Evolutionary conservation across 441 rosid genomes (phyloP).

Genomic region (Pelargonium fulgidum): DNA sequence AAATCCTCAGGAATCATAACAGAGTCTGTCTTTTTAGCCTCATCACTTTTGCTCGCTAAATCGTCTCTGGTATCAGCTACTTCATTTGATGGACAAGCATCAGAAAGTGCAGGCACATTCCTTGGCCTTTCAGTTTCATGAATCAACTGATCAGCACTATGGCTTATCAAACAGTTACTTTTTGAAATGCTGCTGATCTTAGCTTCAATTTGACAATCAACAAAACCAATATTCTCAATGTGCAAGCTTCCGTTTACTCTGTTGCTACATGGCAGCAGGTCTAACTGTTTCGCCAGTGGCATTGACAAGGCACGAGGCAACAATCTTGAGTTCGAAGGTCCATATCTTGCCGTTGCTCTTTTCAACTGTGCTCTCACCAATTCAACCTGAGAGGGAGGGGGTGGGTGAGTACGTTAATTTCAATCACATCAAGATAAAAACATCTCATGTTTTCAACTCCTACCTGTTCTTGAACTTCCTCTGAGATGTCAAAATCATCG

Average conservation of each 20-base stretch:
- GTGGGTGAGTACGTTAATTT: neutral
- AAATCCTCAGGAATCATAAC: constrained; percentile 65
- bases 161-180: constrained; percentile 18
- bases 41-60: constrained; percentile 39
- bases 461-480: constrained; percentile 89
- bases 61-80: constrained; percentile 29
- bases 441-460: neutral
- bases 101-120: constrained; percentile 32
- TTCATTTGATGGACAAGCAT: constrained; percentile 28
- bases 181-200: constrained; percentile 29
- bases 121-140: constrained; percentile 24
- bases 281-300: constrained; percentile 33
- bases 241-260: constrained; percentile 23
- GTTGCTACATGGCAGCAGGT: constrained; percentile 9
- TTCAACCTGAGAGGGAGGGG: constrained; percentile 39
- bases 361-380: constrained; percentile 70
- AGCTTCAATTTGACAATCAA: constrained; percentile 33
- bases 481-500: constrained; percentile 66
- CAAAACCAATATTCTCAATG: constrained; percentile 23
- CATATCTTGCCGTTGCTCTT: constrained; percentile 70
- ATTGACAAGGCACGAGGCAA: constrained; percentile 40
- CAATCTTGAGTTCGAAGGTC: constrained; percentile 42
- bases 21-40: constrained; percentile 48
- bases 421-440: constrained; percentile 8
- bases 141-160: constrained; percentile 24